Evolutionary conservation across 2,329 filamentous ascomycete genomes (phyloP).

Genomic region (Hypocreales sp.): DNA sequence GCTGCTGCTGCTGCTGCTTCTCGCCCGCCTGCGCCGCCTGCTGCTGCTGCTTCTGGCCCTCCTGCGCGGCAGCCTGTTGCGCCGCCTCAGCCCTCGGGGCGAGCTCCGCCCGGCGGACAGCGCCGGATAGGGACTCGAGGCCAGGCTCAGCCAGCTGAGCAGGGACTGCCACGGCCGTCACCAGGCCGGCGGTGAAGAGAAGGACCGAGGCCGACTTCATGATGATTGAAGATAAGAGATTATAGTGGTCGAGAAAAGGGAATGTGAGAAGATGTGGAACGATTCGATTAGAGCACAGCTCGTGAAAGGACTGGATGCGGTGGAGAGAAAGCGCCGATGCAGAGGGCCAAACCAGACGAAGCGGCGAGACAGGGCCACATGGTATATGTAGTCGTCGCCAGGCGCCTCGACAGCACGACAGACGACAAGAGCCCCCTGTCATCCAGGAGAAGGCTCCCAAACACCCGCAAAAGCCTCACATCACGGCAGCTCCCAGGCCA

Average conservation of each 20-base stretch:
- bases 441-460: too few relatives aligned
- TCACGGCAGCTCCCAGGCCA: too few relatives aligned
- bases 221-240: conserved; percentile 3
- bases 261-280: too few relatives aligned
- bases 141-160: conserved; percentile 6
- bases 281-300: conserved; percentile 20
- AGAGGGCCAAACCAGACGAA: conserved; percentile 1
- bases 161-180: conserved; percentile 12
- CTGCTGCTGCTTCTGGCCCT: too few relatives aligned
- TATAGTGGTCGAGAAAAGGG: not conserved
- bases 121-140: conserved; percentile 2
- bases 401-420: too few relatives aligned
- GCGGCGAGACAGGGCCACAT: not conserved
- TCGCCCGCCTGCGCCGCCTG: not conserved
- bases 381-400: too few relatives aligned
- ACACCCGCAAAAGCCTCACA: too few relatives aligned
- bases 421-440: too few relatives aligned
- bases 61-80: not conserved
- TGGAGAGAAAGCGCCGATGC: conserved; percentile 4
- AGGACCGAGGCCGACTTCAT: conserved; percentile 15
- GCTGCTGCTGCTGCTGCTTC: not conserved
- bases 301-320: conserved; percentile 4
- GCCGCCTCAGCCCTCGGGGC: not conserved
- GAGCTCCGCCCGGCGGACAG: conserved; percentile 1
- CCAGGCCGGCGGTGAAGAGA: conserved; percentile 14